phyloP scores from a whole-genome alignment of 2,329 filamentous ascomycete species.

The Colletotrichum sp. region DNA sequence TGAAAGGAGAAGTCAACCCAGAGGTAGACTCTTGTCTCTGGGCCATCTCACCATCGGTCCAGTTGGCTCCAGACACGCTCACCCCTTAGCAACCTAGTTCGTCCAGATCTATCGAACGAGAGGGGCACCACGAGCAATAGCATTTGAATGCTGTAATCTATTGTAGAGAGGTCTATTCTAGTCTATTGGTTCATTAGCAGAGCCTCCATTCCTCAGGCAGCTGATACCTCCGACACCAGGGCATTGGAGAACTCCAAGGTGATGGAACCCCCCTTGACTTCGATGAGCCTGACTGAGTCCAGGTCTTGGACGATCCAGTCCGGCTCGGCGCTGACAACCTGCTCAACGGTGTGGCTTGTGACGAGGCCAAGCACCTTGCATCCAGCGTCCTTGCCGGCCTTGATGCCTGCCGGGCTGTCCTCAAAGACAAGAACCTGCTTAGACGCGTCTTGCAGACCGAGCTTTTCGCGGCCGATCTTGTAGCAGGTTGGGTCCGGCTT shows the following conservation, averaged over 20 bases:
- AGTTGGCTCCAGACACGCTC: no score
- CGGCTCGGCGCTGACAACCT: conserved; percentile 77
- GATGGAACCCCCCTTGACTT: conserved; percentile 61
- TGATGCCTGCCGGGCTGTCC: conserved; percentile 86
- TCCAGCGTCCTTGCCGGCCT: conserved; percentile 82
- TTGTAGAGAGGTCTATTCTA: conserved; percentile 4
- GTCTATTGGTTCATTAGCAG: conserved; percentile 18
- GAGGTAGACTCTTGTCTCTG: not conserved
- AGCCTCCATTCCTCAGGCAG: conserved; percentile 18
- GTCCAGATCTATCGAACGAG: not conserved
- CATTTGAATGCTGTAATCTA: not conserved
- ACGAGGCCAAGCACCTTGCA: conserved; percentile 85
- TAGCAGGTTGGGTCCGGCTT: conserved; percentile 84
- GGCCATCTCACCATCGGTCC: not conserved
- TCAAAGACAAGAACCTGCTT: conserved; percentile 77
- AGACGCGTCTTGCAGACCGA: conserved; percentile 55
- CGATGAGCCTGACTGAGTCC: conserved; percentile 70
- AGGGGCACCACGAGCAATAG: not conserved
- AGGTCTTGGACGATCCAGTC: conserved; percentile 89
- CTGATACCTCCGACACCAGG: conserved; percentile 34
- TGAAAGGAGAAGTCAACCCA: not conserved
- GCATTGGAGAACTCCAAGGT: conserved; percentile 73
- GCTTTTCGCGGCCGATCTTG: conserved; percentile 66
- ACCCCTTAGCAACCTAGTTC: not conserved
- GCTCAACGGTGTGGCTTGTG: conserved; percentile 79